Percentiles rank a stretch among this genome's conserved stretches.
Evolutionary conservation across 2,329 filamentous ascomycete species (phyloP).

Genomic region (Penicillium hesseltinei): DNA sequence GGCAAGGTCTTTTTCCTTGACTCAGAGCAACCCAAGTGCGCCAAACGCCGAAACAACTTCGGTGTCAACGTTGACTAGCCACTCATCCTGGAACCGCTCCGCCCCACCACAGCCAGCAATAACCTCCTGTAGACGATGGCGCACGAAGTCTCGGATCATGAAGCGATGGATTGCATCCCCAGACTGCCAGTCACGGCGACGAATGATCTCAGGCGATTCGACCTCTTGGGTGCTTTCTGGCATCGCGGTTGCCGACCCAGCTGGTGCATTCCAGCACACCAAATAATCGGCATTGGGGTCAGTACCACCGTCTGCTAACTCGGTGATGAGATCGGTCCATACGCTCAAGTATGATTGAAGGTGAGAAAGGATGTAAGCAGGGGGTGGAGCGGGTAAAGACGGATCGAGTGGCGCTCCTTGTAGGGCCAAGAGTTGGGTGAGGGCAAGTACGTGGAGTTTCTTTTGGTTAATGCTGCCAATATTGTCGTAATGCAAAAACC

Average conservation of each 20-base stretch:
- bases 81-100: constrained; percentile 43
- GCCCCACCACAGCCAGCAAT: constrained; percentile 42
- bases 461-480: constrained; percentile 48
- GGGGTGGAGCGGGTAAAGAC: constrained; percentile 24
- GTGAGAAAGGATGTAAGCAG: constrained; percentile 42
- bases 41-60: constrained; percentile 43
- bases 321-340: constrained; percentile 48
- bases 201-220: constrained; percentile 43
- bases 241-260: constrained; percentile 25
- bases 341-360: constrained; percentile 48
- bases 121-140: constrained; percentile 41
- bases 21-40: constrained; percentile 37
- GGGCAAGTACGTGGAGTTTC: constrained; percentile 47
- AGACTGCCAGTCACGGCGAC: constrained; percentile 41
- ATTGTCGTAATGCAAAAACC: constrained; percentile 50
- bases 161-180: constrained; percentile 45
- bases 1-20: background rate
- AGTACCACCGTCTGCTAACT: constrained; percentile 43
- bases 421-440: constrained; percentile 46
- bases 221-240: constrained; percentile 34
- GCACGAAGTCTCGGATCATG: constrained; percentile 47
- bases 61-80: constrained; percentile 45
- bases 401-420: constrained; percentile 35
- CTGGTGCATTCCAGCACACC: constrained; percentile 37
- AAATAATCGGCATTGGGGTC: constrained; percentile 45